Conservation (phyloP, 2,329 filamentous ascomycete genomes). For the Drechslerella dactyloides region DNA sequence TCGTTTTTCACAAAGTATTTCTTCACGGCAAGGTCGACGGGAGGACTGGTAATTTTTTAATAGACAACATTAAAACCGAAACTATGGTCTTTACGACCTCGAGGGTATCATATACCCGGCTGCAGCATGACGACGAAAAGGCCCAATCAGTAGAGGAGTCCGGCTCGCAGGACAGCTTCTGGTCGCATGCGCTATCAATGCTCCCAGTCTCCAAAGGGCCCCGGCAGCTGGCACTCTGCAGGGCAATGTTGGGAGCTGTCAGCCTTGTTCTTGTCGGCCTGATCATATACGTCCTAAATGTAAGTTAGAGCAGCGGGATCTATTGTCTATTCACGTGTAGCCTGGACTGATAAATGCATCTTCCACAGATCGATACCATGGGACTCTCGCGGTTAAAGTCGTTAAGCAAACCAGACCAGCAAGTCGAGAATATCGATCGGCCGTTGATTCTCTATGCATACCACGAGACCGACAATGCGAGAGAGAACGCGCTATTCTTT, state of each 20-base stretch:
- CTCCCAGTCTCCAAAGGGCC: neutral
- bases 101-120: too few relatives aligned
- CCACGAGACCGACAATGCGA: constrained; percentile 56
- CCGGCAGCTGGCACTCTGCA: neutral
- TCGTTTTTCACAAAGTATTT: too few relatives aligned
- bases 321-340: too few relatives aligned
- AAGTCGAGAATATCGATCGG: neutral
- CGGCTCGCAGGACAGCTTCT: too few relatives aligned
- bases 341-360: neutral
- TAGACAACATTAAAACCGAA: too few relatives aligned
- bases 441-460: constrained; percentile 57
- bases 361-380: neutral
- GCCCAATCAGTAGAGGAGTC: too few relatives aligned
- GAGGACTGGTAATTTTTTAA: too few relatives aligned
- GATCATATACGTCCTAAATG: neutral
- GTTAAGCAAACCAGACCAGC: neutral
- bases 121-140: too few relatives aligned
- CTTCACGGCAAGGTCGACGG: too few relatives aligned
- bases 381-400: neutral
- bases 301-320: neutral
- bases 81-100: too few relatives aligned
- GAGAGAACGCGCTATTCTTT: constrained; percentile 58
- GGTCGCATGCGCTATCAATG: too few relatives aligned
- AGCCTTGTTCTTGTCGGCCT: neutral
- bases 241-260: neutral